These are phyloP conservation scores for Mycocentrospora acerina DNA, from an alignment of 2,329 filamentous ascomycete genomes.

Conservation along the genomic window DNA sequence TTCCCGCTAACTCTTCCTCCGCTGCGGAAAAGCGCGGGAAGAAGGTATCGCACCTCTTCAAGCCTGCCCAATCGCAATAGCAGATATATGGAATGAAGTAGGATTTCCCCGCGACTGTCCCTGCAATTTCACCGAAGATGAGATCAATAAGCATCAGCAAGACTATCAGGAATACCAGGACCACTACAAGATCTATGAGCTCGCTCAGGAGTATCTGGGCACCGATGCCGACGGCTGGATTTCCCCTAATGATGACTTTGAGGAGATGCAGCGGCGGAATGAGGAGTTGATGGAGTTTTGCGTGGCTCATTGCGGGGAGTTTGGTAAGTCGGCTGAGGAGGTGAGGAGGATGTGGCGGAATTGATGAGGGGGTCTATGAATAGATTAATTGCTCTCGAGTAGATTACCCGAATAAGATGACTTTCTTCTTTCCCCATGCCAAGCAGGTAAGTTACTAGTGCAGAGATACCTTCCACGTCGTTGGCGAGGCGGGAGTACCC, in stretches of 20 bases:
- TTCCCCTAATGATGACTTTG: slow-evolving; percentile 33
- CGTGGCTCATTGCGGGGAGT: slow-evolving; percentile 12
- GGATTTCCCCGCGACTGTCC: slow-evolving; percentile 27
- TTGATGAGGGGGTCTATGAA: too few species aligned
- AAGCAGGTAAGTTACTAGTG: slow-evolving; percentile 13
- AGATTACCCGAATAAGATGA: slow-evolving; percentile 12
- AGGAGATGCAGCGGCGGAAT: slow-evolving; percentile 20
- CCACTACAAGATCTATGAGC: slow-evolving; percentile 26
- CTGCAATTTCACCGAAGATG: slow-evolving; percentile 28
- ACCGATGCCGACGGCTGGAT: slow-evolving; percentile 43
- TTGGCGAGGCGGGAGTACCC: slow-evolving; percentile 19
- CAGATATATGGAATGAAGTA: slow-evolving; percentile 28
- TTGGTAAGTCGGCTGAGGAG: slow-evolving; percentile 14
- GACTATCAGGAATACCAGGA: slow-evolving; percentile 34
- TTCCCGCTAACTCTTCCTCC: slow-evolving; percentile 37
- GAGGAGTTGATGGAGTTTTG: slow-evolving; percentile 20
- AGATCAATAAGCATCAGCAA: slow-evolving; percentile 26
- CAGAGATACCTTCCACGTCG: slow-evolving; percentile 14
- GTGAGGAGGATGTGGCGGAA: slow-evolving; percentile 21
- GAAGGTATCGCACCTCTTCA: slow-evolving; percentile 37
- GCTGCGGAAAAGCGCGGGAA: slow-evolving; percentile 24
- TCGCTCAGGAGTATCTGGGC: slow-evolving; percentile 29
- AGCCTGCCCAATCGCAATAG: slow-evolving; percentile 38
- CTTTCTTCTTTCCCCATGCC: slow-evolving; percentile 5
- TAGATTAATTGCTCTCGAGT: slow-evolving; percentile 10